Conservation (phyloP, 2,329 filamentous ascomycete genomes). For the Elsinoe batatas region DNA sequence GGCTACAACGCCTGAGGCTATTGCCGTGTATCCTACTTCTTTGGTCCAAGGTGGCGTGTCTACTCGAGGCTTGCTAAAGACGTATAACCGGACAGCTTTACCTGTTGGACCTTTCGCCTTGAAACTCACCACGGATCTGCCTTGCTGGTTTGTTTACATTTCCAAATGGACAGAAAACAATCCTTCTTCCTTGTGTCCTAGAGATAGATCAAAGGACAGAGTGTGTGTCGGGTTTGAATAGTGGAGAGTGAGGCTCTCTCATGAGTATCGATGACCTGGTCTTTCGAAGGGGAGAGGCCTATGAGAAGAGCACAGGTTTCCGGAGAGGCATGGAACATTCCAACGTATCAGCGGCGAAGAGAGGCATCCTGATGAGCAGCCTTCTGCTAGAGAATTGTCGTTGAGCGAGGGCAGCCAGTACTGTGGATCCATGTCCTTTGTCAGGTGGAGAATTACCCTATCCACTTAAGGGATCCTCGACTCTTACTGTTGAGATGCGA, state of each 20-base stretch:
- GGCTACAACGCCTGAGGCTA: slow-evolving; percentile 2
- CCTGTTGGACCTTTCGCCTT: not conserved
- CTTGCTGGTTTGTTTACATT: slow-evolving; percentile 6
- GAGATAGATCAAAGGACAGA: not conserved
- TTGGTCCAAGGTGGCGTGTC: not conserved
- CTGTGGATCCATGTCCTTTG: too few species aligned
- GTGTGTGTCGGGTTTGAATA: not conserved
- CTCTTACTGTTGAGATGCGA: too few species aligned
- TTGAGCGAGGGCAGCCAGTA: too few species aligned
- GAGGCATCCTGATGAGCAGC: too few species aligned
- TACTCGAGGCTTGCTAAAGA: slow-evolving; percentile 6
- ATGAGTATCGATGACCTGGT: not conserved
- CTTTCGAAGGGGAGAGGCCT: too few species aligned
- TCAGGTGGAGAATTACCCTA: too few species aligned
- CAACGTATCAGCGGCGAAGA: too few species aligned
- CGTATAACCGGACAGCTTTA: not conserved
- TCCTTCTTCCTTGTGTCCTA: not conserved
- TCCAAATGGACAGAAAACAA: not conserved
- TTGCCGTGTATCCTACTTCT: not conserved
- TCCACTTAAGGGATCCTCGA: too few species aligned
- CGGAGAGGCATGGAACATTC: too few species aligned
- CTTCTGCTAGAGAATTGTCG: too few species aligned
- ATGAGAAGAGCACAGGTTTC: too few species aligned
- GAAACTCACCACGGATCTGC: not conserved
- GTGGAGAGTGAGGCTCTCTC: not conserved